Conservation (phyloP, 805 yeast species). For the Spathaspora girioi region DNA sequence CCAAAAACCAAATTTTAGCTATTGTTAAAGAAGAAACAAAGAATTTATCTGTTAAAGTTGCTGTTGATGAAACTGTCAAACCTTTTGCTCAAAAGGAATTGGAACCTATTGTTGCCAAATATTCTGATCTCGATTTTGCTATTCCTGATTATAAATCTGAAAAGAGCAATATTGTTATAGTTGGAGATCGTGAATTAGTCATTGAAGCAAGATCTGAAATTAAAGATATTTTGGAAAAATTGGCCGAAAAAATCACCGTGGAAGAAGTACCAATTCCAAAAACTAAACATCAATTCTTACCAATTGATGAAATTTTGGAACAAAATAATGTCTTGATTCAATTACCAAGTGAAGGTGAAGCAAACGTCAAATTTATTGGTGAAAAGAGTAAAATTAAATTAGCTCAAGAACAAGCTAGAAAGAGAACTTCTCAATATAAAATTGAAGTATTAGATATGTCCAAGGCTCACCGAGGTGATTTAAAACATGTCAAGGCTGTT, state of each 20-base stretch:
- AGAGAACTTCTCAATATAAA: slow-evolving; percentile 53
- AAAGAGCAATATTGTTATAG: slow-evolving; percentile 41
- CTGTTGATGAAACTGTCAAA: slow-evolving; percentile 40
- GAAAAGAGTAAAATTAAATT: slow-evolving; percentile 48
- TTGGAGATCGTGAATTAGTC: slow-evolving; percentile 72
- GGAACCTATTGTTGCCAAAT: slow-evolving; percentile 17
- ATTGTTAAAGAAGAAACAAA: slow-evolving; percentile 77
- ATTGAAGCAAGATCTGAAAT: slow-evolving; percentile 52
- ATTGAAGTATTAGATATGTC: slow-evolving; percentile 77
- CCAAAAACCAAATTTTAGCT: slow-evolving; percentile 63
- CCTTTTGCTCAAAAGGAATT: slow-evolving; percentile 43
- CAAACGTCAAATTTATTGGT: slow-evolving; percentile 61
- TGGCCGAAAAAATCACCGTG: slow-evolving; percentile 44
- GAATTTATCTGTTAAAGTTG: slow-evolving; percentile 46
- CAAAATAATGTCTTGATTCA: slow-evolving; percentile 55
- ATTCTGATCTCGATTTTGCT: slow-evolving; percentile 26
- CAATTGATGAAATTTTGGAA: slow-evolving; percentile 48
- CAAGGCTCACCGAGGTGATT: slow-evolving; percentile 81
- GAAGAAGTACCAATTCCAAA: slow-evolving; percentile 65
- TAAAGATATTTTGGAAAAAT: slow-evolving; percentile 38
- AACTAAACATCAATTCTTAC: slow-evolving; percentile 65
- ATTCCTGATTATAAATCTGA: slow-evolving; percentile 37
- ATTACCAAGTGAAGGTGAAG: slow-evolving; percentile 46
- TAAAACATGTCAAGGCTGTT: slow-evolving; percentile 71
- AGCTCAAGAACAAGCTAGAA: slow-evolving; percentile 63